Conservation (phyloP, 2,329 filamentous ascomycete species). For the Neofusicoccum kwambonambiense region DNA sequence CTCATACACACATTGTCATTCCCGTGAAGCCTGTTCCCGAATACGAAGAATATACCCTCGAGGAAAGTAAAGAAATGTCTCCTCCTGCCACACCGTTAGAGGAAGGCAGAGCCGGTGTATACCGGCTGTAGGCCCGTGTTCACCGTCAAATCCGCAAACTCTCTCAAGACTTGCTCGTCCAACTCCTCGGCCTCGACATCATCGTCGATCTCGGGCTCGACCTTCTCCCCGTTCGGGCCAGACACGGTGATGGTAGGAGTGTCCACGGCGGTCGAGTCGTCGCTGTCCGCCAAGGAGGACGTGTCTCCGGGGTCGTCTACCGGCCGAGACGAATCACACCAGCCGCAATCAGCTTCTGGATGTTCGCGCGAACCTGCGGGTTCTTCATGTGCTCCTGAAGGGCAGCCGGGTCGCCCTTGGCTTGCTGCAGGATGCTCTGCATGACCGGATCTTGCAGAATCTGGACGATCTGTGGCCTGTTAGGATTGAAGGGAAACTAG, state of each 20-base stretch:
- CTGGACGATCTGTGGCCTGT: conserved; percentile 64
- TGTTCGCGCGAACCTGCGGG: conserved; percentile 76
- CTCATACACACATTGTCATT: neutral
- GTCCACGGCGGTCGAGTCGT: neutral
- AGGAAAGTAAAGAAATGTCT: neutral
- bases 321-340: conserved; percentile 81
- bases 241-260: neutral
- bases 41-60: neutral
- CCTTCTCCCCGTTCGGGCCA: neutral
- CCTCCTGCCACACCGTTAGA: neutral
- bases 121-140: conserved; percentile 7
- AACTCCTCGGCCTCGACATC: neutral
- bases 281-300: neutral
- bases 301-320: conserved; percentile 25
- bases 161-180: neutral
- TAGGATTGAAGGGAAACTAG: neutral
- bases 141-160: conserved; percentile 1
- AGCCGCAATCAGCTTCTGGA: conserved; percentile 91
- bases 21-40: neutral
- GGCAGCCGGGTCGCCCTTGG: conserved; percentile 87
- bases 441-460: conserved; percentile 96
- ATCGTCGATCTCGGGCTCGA: neutral
- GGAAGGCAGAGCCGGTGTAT: conserved; percentile 2
- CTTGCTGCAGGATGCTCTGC: conserved; percentile 96
- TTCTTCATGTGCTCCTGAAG: conserved; percentile 98